These are phyloP conservation scores for Podospora fimiseda DNA, from an alignment of 495 filamentous ascomycete species.

Conservation along the genomic window DNA sequence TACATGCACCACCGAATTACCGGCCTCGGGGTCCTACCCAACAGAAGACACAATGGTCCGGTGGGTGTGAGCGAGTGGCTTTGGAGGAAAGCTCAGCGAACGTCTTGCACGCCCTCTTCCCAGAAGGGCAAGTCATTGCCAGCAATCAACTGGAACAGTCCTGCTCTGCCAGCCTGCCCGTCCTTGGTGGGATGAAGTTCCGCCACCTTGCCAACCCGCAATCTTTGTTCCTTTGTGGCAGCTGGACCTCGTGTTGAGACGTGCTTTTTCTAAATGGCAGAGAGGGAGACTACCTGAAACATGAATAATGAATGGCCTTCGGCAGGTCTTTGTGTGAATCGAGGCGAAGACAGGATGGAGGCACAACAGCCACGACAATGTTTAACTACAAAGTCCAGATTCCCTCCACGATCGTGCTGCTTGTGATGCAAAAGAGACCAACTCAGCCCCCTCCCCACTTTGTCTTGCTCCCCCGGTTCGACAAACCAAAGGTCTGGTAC, in stretches of 20 bases:
- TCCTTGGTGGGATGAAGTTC: background rate
- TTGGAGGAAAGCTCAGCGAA: background rate
- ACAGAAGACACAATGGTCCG: background rate
- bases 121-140: background rate
- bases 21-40: background rate
- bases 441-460: background rate
- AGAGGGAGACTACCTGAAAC: background rate
- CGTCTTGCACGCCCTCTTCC: background rate
- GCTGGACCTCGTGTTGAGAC: background rate
- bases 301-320: background rate
- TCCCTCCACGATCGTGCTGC: background rate
- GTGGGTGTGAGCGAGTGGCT: background rate
- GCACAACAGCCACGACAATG: background rate
- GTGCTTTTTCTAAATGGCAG: background rate
- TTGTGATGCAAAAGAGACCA: background rate
- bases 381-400: background rate
- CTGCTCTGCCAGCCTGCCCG: too few relatives aligned
- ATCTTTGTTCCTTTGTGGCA: background rate
- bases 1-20: background rate
- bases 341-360: background rate
- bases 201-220: background rate
- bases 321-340: background rate
- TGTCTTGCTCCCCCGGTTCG: background rate
- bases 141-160: too few relatives aligned
- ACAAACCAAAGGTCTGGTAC: background rate